These are phyloP conservation scores for Podospora sp. DNA, from an alignment of 495 filamentous ascomycete genomes.

Conservation along the genomic window DNA sequence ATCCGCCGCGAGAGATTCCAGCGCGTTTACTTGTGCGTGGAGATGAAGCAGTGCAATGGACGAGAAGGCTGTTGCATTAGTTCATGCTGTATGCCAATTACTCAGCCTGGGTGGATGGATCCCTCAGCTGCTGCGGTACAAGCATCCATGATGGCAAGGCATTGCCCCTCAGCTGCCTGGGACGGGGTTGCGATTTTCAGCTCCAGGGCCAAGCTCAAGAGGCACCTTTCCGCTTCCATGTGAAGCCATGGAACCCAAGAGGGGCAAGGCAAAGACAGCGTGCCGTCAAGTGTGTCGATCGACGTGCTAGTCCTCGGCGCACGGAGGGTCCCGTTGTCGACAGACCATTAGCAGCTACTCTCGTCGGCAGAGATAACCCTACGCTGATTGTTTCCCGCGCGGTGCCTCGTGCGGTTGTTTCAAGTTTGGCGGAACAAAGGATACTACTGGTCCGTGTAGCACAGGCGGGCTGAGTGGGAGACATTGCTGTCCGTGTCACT, in stretches of 20 bases:
- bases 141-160: background rate
- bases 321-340: background rate
- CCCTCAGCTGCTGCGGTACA: background rate
- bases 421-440: background rate
- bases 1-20: background rate
- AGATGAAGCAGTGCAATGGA: background rate
- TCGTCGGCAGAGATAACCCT: background rate
- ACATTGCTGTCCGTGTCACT: background rate
- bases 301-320: background rate
- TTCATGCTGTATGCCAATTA: background rate
- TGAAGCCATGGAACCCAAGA: background rate
- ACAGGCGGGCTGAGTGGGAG: background rate
- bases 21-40: background rate
- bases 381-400: constrained; percentile 7
- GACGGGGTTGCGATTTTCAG: background rate
- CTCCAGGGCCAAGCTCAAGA: background rate
- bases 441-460: background rate
- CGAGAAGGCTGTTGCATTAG: background rate
- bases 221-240: background rate
- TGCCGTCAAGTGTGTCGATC: background rate
- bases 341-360: too few species aligned
- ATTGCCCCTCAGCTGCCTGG: background rate
- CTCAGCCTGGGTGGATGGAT: background rate
- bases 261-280: background rate
- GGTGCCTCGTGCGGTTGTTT: constrained; percentile 8